These are phyloP conservation scores for Brettanomyces naardenensis DNA, from an alignment of 805 yeast species.

Conservation along the genomic window DNA sequence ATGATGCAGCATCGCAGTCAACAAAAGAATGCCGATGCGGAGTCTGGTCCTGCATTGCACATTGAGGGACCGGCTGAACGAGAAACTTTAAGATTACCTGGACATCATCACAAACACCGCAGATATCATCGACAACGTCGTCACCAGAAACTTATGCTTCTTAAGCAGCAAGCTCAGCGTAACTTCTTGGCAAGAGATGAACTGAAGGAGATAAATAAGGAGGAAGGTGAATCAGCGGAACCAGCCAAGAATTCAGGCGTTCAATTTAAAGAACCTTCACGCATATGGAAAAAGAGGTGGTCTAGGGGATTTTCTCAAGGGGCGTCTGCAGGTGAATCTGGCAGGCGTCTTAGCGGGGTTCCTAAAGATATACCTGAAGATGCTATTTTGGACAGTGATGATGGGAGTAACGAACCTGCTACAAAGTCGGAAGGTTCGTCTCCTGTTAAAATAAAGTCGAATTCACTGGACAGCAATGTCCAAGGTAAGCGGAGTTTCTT, in stretches of 20 bases:
- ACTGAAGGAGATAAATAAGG: constrained; percentile 6
- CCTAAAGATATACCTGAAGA: not conserved
- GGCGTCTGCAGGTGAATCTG: not conserved
- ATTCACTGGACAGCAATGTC: not conserved
- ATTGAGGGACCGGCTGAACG: constrained; percentile 75
- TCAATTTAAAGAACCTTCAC: not conserved
- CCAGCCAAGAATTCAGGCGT: not conserved
- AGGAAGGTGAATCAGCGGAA: not conserved
- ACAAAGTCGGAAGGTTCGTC: not conserved
- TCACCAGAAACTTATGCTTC: constrained; percentile 8
- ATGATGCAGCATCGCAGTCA: constrained; percentile 56
- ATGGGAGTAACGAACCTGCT: not conserved
- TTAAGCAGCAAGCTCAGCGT: constrained; percentile 4
- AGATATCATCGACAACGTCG: constrained; percentile 14
- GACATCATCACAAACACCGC: constrained; percentile 19
- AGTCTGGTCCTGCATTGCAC: constrained; percentile 71
- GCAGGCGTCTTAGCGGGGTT: not conserved
- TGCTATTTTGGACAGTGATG: not conserved
- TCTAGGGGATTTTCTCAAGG: not conserved
- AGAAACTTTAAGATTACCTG: constrained; percentile 24
- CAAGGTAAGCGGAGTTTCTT: not conserved
- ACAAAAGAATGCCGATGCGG: constrained; percentile 29
- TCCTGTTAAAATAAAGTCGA: not conserved
- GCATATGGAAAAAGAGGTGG: not conserved
- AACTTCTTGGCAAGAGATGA: not conserved